Evolutionary conservation across 257 asterid genomes (phyloP).

Genomic region (Nicotiana sylvestris): DNA sequence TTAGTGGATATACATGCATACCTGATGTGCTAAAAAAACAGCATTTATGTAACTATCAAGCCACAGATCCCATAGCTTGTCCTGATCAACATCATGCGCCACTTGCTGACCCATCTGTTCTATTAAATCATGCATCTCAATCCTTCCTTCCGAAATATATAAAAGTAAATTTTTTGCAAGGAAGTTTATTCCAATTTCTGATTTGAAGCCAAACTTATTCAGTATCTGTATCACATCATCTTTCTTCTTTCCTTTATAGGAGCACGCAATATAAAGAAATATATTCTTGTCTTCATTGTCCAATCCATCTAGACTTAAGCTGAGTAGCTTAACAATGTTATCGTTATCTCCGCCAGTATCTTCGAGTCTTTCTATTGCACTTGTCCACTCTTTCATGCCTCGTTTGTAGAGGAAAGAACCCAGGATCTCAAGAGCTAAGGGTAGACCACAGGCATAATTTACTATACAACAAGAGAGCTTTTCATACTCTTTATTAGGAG

Average conservation of each 20-base stretch:
- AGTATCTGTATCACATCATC: neutral
- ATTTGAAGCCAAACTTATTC: neutral
- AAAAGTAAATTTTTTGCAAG: neutral
- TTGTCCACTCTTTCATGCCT: constrained; percentile 9
- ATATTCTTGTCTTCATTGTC: neutral
- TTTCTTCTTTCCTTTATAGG: neutral
- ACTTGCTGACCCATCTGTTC: constrained; percentile 2
- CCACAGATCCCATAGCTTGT: neutral
- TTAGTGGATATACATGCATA: too few species aligned
- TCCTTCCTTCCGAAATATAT: neutral
- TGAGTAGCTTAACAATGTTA: neutral
- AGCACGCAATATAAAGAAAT: constrained; percentile 12
- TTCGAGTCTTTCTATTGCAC: neutral
- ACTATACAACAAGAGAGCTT: neutral
- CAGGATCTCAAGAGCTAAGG: constrained; percentile 9
- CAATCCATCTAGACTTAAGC: constrained; percentile 6
- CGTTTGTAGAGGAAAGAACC: constrained; percentile 9
- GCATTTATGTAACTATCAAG: too few species aligned
- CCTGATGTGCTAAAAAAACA: too few species aligned
- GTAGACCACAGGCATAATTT: neutral
- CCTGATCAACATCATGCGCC: neutral
- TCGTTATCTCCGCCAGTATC: neutral
- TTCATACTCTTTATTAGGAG: neutral
- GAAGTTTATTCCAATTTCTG: neutral
- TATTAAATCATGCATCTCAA: constrained; percentile 10